A percentile compares a stretch with the other conserved stretches of the same genome.
Conservation (phyloP, 2,329 filamentous ascomycete species). For the Nigrospora osmanthi region DNA sequence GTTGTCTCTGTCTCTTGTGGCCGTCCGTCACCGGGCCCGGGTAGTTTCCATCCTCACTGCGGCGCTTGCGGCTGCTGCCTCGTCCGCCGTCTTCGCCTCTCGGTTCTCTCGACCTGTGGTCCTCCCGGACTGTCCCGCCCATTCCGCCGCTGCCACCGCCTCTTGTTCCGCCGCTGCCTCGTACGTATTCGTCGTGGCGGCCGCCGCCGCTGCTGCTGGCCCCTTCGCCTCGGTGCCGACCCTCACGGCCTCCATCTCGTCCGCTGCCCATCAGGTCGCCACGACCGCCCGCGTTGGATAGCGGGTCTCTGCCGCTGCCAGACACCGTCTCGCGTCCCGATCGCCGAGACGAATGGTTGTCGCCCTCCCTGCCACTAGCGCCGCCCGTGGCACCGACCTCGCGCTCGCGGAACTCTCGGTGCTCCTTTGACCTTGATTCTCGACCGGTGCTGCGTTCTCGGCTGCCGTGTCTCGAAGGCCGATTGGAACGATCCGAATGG, state of each 20-base stretch:
- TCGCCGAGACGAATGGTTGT: slow-evolving; percentile 20
- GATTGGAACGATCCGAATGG: slow-evolving; percentile 30
- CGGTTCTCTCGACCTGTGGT: slow-evolving; percentile 20
- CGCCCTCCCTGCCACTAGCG: slow-evolving; percentile 2
- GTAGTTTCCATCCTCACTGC: slow-evolving; percentile 37
- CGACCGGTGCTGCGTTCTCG: slow-evolving; percentile 39
- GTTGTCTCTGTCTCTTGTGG: slow-evolving; percentile 48
- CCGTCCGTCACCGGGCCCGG: slow-evolving; percentile 26
- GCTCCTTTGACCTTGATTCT: slow-evolving; percentile 31
- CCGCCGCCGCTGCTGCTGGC: slow-evolving; percentile 1
- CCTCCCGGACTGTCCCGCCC: slow-evolving; percentile 25
- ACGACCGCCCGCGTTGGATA: slow-evolving; percentile 9
- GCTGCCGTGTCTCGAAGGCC: slow-evolving; percentile 36
- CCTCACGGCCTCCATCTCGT: slow-evolving; percentile 11
- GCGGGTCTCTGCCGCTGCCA: slow-evolving; percentile 10
- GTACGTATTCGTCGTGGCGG: slow-evolving; percentile 19
- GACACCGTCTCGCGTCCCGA: slow-evolving; percentile 14
- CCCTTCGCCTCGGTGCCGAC: slow-evolving; percentile 17
- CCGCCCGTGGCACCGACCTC: slow-evolving; percentile 18
- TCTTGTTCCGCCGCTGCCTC: slow-evolving; percentile 9
- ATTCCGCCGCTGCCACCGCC: slow-evolving; percentile 20
- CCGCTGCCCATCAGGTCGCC: slow-evolving; percentile 10
- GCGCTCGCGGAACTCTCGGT: slow-evolving; percentile 36
- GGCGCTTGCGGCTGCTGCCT: slow-evolving; percentile 29
- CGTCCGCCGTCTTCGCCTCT: slow-evolving; percentile 28